Base-by-base conservation (phyloP, 1,284 basidiomycete species). In the Microbotryum silenes-acaulis region DNA sequence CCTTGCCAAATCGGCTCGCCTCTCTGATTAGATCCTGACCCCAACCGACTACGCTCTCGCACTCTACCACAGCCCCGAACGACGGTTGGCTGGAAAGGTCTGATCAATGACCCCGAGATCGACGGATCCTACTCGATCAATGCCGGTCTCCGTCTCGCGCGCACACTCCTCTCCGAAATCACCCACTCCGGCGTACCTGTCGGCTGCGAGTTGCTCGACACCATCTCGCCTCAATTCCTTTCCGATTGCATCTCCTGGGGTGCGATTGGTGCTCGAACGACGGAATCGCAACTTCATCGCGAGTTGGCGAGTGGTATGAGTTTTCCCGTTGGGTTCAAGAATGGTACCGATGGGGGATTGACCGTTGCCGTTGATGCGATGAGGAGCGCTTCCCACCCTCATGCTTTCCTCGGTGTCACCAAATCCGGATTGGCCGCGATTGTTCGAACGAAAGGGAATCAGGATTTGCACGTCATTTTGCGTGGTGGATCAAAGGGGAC, bases 341-440 rank as follows among this genome's bases (percentile, higher is more conserved):
- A 98, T 76, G 93, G 93, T 58, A 97, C 94, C 6, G 93, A 97
- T 75, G 94, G 94, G 56, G 87, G 87, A 21, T 85, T 91, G 67
- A 72, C 79, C 65, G 76, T 79, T 47, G 93, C 94, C 5, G 87
- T 98, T 59, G 94, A 99, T 77, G 94, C 96, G 18, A 97, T 98
- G 89, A 85, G 88, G 67, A 87, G 91, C 0, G 85, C 91, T 14
- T 87, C 86, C 7, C 87, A 91, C 75, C 89, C 91, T 21, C 94
- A 98, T 77, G 88, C 89, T 59, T 99, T 99, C 82, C 90, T 99
- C 84, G 93, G 92, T 73, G 93, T 99, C 66, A 97, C 93, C 56
- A 88, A 90, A 73, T 88, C 94, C 66, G 93, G 83, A 52, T 84
- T 97, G 60, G 92, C 93, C 21, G 82, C 91, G 45, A 98, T 98